Evolutionary conservation across 2,329 filamentous ascomycete genomes (phyloP), one percentile per base, ranked within the genome.

Genomic region (Aspergillus phoenicis): DNA sequence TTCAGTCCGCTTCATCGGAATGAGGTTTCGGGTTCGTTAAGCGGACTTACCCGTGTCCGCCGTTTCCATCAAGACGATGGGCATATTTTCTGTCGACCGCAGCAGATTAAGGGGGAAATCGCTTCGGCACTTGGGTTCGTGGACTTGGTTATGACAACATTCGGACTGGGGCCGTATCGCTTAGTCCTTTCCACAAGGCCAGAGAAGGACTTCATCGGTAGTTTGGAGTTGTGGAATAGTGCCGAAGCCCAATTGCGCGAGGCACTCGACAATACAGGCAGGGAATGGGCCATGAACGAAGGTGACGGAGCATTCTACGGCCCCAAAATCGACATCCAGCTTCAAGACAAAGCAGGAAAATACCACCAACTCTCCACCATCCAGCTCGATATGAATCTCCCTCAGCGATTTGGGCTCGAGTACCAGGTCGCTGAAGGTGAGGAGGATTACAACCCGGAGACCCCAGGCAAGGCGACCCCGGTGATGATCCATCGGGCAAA

Each of bases 221-320:
- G 85, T 2, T 68, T 83, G 17, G 87, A 89, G 56, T 88, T 93
- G 68, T 93, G 87, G 83, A 80, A 87, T 38, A 82, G 81, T 62
- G 89, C 90, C 1, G 89, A 92, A 71, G 72, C 73, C n/a, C 87
- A 91, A 52, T 77, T 93, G 58, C 85, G 82, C 58, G 77, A 83
- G 57, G 88, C 89, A 0, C 77, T 93, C 39, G 81, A 88, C 62
- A 82, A 79, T 26, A 87, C 84, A 13, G 89, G 88, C 8, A 85
- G 87, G 68, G 78, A 84, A 38, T 96, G 91, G 90, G 84, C 83
- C 2, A 67, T 94, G 60, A 94, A 93, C 64, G 84, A 89, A 68
- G 91, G 91, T 10, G 92, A 96, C 62, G 92, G 93, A 13, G 92
- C 92, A 4, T 96, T 96, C 71, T 96, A 96, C 70, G 92, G 93